Evolutionary conservation across 2,329 filamentous ascomycete genomes (phyloP).

Genomic region (Apiospora aurea): DNA sequence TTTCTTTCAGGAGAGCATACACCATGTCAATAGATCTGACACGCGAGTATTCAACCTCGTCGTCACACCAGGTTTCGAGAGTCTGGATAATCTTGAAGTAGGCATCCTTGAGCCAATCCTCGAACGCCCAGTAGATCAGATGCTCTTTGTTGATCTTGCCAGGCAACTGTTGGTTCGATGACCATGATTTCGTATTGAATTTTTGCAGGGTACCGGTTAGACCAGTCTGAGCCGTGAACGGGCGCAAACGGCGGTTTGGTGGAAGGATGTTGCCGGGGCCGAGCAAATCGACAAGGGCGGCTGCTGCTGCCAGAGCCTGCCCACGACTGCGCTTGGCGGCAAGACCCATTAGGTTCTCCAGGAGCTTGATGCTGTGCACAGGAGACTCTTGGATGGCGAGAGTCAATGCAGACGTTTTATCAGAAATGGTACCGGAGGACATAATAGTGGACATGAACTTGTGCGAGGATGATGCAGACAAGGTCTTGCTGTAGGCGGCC

Average conservation of each 20-base stretch:
- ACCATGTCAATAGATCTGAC: slow-evolving; percentile 89
- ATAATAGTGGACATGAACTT: slow-evolving; percentile 98
- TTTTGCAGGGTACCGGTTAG: slow-evolving; percentile 75
- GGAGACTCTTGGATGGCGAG: slow-evolving; percentile 96
- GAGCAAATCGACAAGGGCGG: slow-evolving; percentile 91
- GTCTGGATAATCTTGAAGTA: slow-evolving; percentile 95
- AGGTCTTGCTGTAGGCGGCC: slow-evolving; percentile 73
- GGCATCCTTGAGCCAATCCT: slow-evolving; percentile 92
- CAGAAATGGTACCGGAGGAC: slow-evolving; percentile 92
- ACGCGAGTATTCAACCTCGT: slow-evolving; percentile 94
- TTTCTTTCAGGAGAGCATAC: slow-evolving; percentile 90
- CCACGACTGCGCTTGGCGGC: slow-evolving; percentile 94
- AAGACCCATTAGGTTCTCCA: slow-evolving; percentile 82
- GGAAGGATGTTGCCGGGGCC: slow-evolving; percentile 88
- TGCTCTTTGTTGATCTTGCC: slow-evolving; percentile 77
- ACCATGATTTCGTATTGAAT: slow-evolving; percentile 66
- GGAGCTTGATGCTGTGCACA: slow-evolving; percentile 86
- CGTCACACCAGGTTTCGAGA: slow-evolving; percentile 90
- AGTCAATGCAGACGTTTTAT: slow-evolving; percentile 95
- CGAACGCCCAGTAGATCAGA: slow-evolving; percentile 87
- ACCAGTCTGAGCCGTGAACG: slow-evolving; percentile 81
- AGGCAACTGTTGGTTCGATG: slow-evolving; percentile 72
- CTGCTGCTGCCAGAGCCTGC: slow-evolving; percentile 90
- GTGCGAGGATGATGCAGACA: slow-evolving; percentile 84
- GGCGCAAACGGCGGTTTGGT: slow-evolving; percentile 77